Percentiles rank a stretch among this genome's conserved stretches.
phyloP scores from a whole-genome alignment of 2,329 filamentous ascomycete species.

The Stemphylium lycopersici region DNA sequence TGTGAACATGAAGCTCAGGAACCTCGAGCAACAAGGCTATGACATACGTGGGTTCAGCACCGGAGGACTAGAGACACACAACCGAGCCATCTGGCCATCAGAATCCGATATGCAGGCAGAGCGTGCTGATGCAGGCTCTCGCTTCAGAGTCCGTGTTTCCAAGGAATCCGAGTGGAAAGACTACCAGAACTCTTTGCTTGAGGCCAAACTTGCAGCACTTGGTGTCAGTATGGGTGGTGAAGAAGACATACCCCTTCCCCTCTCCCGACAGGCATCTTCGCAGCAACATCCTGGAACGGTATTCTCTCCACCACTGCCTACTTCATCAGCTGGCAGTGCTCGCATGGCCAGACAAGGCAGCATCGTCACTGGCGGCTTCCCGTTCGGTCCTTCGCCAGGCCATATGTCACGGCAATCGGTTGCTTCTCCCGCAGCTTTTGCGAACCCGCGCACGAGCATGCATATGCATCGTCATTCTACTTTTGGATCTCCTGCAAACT shows the following conservation, averaged over 20 bases:
- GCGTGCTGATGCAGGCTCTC: constrained; percentile 53
- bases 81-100: constrained; percentile 71
- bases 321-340: constrained; percentile 77
- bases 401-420: constrained; percentile 68
- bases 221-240: constrained; percentile 84
- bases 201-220: constrained; percentile 89
- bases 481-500: constrained; percentile 71
- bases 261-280: constrained; percentile 74
- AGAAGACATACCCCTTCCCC: constrained; percentile 63
- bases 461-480: constrained; percentile 75
- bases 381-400: constrained; percentile 60
- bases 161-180: constrained; percentile 75
- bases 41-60: constrained; percentile 69
- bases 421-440: constrained; percentile 74
- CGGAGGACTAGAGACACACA: constrained; percentile 57
- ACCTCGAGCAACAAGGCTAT: constrained; percentile 74
- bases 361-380: constrained; percentile 64
- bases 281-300: constrained; percentile 76
- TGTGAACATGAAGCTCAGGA: constrained; percentile 66
- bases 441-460: constrained; percentile 56
- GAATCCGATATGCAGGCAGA: constrained; percentile 64
- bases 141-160: constrained; percentile 69
- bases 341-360: constrained; percentile 62
- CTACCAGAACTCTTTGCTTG: constrained; percentile 82
- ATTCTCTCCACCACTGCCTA: constrained; percentile 83